A percentile compares a stretch with the other conserved stretches of the same genome.
Evolutionary conservation across 148 eudicot species (phyloP).

Genomic region (Nepenthes gracilis): DNA sequence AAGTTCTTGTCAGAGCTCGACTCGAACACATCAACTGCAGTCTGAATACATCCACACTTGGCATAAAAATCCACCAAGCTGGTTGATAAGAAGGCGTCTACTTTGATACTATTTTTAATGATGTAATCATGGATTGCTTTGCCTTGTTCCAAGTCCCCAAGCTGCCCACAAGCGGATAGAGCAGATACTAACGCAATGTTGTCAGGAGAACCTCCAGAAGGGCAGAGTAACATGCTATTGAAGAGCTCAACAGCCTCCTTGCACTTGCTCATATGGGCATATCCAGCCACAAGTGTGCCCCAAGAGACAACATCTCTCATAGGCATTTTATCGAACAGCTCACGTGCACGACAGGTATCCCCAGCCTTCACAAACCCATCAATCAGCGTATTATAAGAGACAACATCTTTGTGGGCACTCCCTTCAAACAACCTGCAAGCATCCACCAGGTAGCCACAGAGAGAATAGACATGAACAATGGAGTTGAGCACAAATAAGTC

Average conservation of each 20-base stretch:
- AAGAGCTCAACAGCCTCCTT: constrained; percentile 52
- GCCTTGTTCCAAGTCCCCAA: constrained; percentile 64
- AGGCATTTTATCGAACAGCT: constrained; percentile 52
- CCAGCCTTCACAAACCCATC: constrained; percentile 69
- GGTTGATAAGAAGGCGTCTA: constrained; percentile 41
- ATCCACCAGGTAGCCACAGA: constrained; percentile 14
- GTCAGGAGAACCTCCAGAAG: constrained; percentile 28
- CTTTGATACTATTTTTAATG: constrained; percentile 14
- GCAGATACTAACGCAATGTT: constrained; percentile 57
- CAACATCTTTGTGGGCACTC: constrained; percentile 38
- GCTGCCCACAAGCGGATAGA: constrained; percentile 71
- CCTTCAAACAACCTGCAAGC: constrained; percentile 49
- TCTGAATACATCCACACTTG: constrained; percentile 60
- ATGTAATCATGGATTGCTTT: constrained; percentile 34
- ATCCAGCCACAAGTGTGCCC: constrained; percentile 77
- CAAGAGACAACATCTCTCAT: constrained; percentile 61
- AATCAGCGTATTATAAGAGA: constrained; percentile 57
- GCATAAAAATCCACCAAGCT: constrained; percentile 69
- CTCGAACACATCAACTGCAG: constrained; percentile 42
- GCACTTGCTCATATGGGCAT: constrained; percentile 36
- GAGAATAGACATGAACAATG: constrained; percentile 34
- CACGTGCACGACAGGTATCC: constrained; percentile 32
- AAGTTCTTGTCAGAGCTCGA: constrained; percentile 32
- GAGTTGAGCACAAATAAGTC: constrained; percentile 58
- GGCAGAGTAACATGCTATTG: constrained; percentile 29